Evolutionary conservation across 2,329 filamentous ascomycete species (phyloP).

Genomic region (Albifimbria verrucaria): DNA sequence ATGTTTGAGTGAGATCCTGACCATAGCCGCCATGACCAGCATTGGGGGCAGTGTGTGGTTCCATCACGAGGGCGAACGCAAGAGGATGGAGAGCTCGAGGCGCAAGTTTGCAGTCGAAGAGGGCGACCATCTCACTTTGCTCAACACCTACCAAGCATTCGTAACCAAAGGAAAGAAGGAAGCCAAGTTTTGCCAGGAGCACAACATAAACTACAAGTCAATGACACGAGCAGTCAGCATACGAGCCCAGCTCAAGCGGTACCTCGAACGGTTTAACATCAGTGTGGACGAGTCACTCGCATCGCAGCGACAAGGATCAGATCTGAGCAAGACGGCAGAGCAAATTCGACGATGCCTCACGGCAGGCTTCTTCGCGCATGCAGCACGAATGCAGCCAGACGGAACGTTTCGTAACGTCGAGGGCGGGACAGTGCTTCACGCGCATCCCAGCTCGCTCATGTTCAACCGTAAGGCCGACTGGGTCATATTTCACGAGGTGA

Average conservation of each 20-base stretch:
- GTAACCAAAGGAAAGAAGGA: constrained; percentile 80
- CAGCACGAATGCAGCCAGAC: constrained; percentile 89
- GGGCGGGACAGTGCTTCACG: constrained; percentile 73
- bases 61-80: constrained; percentile 73
- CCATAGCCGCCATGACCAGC: constrained; percentile 91
- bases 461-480: constrained; percentile 96
- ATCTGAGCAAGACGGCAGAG: constrained; percentile 50
- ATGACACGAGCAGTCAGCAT: constrained; percentile 82
- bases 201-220: constrained; percentile 82
- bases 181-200: constrained; percentile 79
- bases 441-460: constrained; percentile 89
- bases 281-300: constrained; percentile 61
- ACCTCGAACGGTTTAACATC: constrained; percentile 82
- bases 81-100: constrained; percentile 67
- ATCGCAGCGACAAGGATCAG: constrained; percentile 24
- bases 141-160: constrained; percentile 93
- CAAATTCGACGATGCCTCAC: constrained; percentile 82
- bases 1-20: constrained; percentile 82
- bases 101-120: constrained; percentile 88
- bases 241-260: constrained; percentile 78
- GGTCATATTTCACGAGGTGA: constrained; percentile 92
- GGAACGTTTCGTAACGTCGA: constrained; percentile 86
- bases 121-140: constrained; percentile 86
- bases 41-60: constrained; percentile 82
- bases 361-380: constrained; percentile 88